Evolutionary conservation across 371 early-diverging fungal species (phyloP), one percentile per base, ranked within the genome.

Genomic region (Apophysomyces trapeziformis): DNA sequence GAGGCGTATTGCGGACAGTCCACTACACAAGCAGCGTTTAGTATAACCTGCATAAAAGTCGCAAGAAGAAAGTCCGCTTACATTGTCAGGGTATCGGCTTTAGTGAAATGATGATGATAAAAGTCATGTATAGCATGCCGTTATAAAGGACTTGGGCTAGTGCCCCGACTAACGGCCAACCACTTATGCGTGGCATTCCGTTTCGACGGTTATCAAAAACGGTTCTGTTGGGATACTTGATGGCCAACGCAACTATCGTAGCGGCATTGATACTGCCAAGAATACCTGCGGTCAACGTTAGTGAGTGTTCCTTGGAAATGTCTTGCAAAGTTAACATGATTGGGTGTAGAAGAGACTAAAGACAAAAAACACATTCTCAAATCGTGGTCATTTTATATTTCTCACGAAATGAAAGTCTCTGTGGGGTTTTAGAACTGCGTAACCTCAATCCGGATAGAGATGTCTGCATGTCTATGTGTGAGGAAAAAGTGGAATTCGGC

Each of bases 221-320:
- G 5, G 77, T 74, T 11, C 77, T 56, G 44, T 79, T 74, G 46
- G 73, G 68, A 46, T 79, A 79, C 50, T 75, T 75, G 9, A 73
- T 16, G 13, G 70, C 39, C 6, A 79, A 57, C 5, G 60, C 47
- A 45, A 63, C 66, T 2, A 75, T 7, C 0, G 58, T 46, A 14
- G 72, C 63, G 32, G 67, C 26, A 13, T 44, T 57, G 4, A 69
- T 45, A 21, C 67, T 63, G 21, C 65, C 65, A 37, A 46, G 43
- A 37, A 45, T 39, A 21, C 61, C 36, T 45, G 54, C 54, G 16
- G 54, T 50, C 32, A 21, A 21, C 54, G 21, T 21, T 21, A n/a
- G 9, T 7, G 54, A 26, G 11, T 26, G 3, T n/a, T 21, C 21
- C 4, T 50, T 50, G 54, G 16, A 50, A 50, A 21, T 26, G 8